Conservation (phyloP, 495 filamentous ascomycete species). For the Penicillium waksmanii region DNA sequence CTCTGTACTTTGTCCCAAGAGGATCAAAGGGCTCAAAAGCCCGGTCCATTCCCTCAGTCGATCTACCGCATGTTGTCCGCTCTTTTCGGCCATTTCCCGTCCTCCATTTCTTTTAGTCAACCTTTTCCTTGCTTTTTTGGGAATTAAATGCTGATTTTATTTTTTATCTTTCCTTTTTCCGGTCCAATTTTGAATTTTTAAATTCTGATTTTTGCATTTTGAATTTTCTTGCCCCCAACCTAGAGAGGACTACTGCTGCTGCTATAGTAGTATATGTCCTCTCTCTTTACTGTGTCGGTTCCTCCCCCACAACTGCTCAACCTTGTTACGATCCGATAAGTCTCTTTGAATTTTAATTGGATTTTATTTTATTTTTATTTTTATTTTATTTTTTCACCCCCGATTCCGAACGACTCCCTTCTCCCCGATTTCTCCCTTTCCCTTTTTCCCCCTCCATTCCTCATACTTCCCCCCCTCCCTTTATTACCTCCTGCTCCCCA, state of each 20-base stretch:
- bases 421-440: slow-evolving; percentile 44
- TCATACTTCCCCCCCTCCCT: slow-evolving; percentile 23
- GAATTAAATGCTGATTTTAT: slow-evolving; percentile 22
- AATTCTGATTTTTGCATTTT: slow-evolving; percentile 16
- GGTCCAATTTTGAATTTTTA: slow-evolving; percentile 14
- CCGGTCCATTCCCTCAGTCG: slow-evolving; percentile 1
- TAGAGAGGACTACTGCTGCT: slow-evolving; percentile 21
- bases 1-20: too few relatives aligned
- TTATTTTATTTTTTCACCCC: slow-evolving; percentile 19
- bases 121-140: slow-evolving; percentile 18
- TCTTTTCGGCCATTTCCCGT: slow-evolving; percentile 21
- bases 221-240: slow-evolving; percentile 27
- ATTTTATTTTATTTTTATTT: slow-evolving; percentile 22
- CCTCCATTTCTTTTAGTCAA: slow-evolving; percentile 9
- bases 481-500: slow-evolving; percentile 47
- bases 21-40: neutral
- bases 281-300: neutral
- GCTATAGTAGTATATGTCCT: neutral
- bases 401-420: slow-evolving; percentile 37
- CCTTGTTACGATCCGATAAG: slow-evolving; percentile 29
- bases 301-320: slow-evolving; percentile 11
- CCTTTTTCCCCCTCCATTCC: slow-evolving; percentile 48
- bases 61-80: slow-evolving; percentile 18
- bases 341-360: slow-evolving; percentile 22
- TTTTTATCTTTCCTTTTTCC: slow-evolving; percentile 23